Evolutionary conservation across 371 early-diverging fungal genomes (phyloP).

Genomic region (Apophysomyces ossiformis): DNA sequence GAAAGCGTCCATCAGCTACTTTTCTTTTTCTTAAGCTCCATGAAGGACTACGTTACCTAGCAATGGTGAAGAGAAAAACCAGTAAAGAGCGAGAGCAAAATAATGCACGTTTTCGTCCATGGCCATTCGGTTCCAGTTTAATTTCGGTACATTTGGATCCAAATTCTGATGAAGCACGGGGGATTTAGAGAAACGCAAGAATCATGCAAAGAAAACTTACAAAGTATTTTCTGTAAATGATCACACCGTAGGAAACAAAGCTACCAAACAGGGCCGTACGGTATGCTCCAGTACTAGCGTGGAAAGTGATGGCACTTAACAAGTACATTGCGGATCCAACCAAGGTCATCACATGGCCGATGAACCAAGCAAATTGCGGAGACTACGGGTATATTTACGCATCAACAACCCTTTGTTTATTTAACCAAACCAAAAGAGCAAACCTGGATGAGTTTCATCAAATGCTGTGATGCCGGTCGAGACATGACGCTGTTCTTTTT

Average conservation of each 20-base stretch:
- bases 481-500: too few relatives aligned
- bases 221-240: slow-evolving; percentile 86
- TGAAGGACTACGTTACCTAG: slow-evolving; percentile 52
- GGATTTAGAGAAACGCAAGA: not conserved
- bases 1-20: not conserved
- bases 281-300: slow-evolving; percentile 48
- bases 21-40: slow-evolving; percentile 3
- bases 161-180: slow-evolving; percentile 19
- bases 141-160: slow-evolving; percentile 68
- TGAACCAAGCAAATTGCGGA: slow-evolving; percentile 67
- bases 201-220: slow-evolving; percentile 52
- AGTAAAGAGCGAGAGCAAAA: slow-evolving; percentile 78
- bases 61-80: slow-evolving; percentile 76
- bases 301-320: slow-evolving; percentile 38
- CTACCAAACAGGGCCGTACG: slow-evolving; percentile 74
- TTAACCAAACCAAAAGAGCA: too few relatives aligned
- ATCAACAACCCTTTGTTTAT: too few relatives aligned
- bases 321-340: slow-evolving; percentile 38
- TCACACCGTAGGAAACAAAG: slow-evolving; percentile 81
- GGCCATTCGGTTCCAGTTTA: slow-evolving; percentile 62
- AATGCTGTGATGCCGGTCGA: too few relatives aligned
- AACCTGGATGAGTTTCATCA: too few relatives aligned
- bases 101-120: slow-evolving; percentile 92
- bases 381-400: slow-evolving; percentile 33
- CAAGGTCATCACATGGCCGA: slow-evolving; percentile 48